Conservation (phyloP, 257 asterid species). For the Solanum chaucha region DNA sequence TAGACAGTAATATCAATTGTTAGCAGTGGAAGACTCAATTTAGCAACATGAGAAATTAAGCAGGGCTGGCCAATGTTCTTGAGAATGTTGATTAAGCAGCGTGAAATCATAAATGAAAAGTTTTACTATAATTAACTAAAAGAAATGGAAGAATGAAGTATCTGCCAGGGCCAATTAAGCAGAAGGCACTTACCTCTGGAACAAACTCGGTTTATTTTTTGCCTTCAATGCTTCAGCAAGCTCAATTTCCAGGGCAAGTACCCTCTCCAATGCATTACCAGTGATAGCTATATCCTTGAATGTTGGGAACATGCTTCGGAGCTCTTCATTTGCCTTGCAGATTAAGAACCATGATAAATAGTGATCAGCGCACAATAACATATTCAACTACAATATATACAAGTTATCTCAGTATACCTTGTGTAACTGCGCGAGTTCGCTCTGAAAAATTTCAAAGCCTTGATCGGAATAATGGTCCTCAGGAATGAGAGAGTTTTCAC, state of each 20-base stretch:
- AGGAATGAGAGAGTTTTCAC: constrained; percentile 40
- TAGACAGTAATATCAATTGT: not conserved
- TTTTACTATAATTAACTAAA: not conserved
- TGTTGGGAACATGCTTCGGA: constrained; percentile 65
- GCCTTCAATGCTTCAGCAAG: constrained; percentile 83
- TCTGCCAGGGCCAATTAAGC: not conserved
- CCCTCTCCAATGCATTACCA: constrained; percentile 81
- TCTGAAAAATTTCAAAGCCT: constrained; percentile 28
- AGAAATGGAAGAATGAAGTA: not conserved
- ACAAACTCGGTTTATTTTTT: constrained; percentile 42
- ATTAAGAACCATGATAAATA: not conserved
- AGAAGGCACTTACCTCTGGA: constrained; percentile 51
- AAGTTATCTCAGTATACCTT: constrained; percentile 35
- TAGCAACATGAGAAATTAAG: not conserved
- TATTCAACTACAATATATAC: not conserved
- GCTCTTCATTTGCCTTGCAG: constrained; percentile 74
- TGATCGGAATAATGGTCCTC: constrained; percentile 25
- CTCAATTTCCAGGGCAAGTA: constrained; percentile 87
- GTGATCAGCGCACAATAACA: constrained; percentile 6
- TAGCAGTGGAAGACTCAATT: not conserved
- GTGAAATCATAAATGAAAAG: not conserved
- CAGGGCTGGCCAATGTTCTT: not conserved
- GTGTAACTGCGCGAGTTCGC: constrained; percentile 49
- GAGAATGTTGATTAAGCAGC: not conserved
- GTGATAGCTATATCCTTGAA: constrained; percentile 46